Evolutionary conservation across 2,329 filamentous ascomycete species (phyloP), one percentile per base, ranked within the genome.

Genomic region (Albifimbria verrucaria): DNA sequence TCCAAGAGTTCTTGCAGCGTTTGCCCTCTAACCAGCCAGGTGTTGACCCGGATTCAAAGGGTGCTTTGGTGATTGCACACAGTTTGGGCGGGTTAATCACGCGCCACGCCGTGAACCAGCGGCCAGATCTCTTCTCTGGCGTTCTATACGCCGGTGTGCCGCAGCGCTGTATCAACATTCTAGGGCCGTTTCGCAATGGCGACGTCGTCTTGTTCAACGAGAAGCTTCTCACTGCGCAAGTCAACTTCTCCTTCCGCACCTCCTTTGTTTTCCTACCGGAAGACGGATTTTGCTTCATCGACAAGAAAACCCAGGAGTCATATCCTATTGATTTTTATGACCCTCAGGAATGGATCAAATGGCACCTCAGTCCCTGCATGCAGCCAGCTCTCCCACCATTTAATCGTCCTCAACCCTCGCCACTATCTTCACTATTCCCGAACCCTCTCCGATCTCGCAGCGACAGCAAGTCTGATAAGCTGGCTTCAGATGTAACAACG

Each of bases 131-230:
- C 2, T 95, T 97, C 62, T 82, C 88, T 0, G 92, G 92, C 0
- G 89, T 96, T 1, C 68, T 96, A 2, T 97, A 90, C 65, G 92
- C 90, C 1, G 93, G 92, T 9, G 85, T 88, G 1, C 92, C 92
- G 1, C 87, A 93, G 59, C 83, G 88, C 51, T 96, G 92, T 66
- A 85, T 97, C 66, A 97, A 96, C 66, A 94, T 96, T 49, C 79
- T 97, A 4, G 93, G 93, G 0, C 92, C 92, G 1, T 70, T 97
- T 12, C 86, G 92, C 32, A 93, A 96, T 62, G 92, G 92, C n/a
- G 92, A 97, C 65, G 89, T 92, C 18, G 92, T 97, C 1, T 79
- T 96, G 1, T 78, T 97, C 54, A 96, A 92, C 63, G 92, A 92
- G 56, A 90, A 90, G 59, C 88, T 97, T 1, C 79, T 97, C 17